phyloP scores from a whole-genome alignment of 2,329 filamentous ascomycete genomes.

The Exophiala aquamarina region DNA sequence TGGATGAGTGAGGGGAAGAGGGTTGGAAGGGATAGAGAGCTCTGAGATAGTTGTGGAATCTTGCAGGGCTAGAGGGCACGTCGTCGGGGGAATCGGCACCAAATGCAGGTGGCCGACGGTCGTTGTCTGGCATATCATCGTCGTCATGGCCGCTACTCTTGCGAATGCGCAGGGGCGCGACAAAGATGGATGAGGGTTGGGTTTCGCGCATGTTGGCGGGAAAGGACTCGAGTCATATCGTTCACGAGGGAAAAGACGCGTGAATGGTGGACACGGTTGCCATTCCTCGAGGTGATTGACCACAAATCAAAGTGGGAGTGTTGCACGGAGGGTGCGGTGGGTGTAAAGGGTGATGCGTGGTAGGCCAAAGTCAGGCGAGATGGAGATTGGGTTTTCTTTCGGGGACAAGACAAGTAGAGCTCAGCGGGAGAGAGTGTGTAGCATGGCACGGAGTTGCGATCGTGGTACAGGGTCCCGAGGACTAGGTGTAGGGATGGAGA shows the following conservation, averaged over 20 bases:
- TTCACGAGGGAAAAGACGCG: slow-evolving; percentile 5
- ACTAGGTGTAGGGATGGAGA: neutral
- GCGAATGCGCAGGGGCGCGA: slow-evolving; percentile 30
- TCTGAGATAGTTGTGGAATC: slow-evolving; percentile 92
- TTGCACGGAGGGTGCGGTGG: too few species aligned
- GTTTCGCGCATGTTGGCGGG: slow-evolving; percentile 19
- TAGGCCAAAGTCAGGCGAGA: neutral
- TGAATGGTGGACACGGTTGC: neutral
- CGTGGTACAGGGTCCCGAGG: neutral
- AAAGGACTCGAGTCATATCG: slow-evolving; percentile 14
- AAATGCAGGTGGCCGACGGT: slow-evolving; percentile 25
- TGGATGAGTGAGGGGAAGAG: slow-evolving; percentile 71
- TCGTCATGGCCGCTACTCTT: slow-evolving; percentile 18
- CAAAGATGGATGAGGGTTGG: slow-evolving; percentile 25
- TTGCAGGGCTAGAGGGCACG: slow-evolving; percentile 52
- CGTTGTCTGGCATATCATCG: slow-evolving; percentile 4
- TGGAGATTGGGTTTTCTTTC: neutral
- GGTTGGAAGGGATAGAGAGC: slow-evolving; percentile 93
- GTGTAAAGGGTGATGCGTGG: neutral
- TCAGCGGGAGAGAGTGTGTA: neutral
- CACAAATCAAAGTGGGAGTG: neutral
- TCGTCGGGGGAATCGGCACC: slow-evolving; percentile 40
- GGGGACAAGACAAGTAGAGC: neutral
- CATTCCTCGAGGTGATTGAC: neutral
- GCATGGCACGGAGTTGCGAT: neutral